Evolutionary conservation across 306 rosid species (phyloP).

Genomic region (Castanea crenata): DNA sequence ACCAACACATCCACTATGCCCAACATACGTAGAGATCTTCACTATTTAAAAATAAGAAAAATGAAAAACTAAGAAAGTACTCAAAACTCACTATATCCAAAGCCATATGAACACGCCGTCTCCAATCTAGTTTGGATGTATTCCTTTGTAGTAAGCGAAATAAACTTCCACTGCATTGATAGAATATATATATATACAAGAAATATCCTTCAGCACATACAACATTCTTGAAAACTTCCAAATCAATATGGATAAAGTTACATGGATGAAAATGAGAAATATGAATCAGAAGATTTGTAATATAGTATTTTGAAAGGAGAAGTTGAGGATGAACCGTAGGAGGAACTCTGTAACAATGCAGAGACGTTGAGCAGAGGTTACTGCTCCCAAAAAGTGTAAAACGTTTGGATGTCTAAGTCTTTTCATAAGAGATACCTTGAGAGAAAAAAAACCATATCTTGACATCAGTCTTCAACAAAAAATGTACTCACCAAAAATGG

Average conservation of each 20-base stretch:
- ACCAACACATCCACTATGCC: too few relatives aligned
- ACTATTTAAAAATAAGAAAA: background rate
- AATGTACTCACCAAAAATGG: background rate
- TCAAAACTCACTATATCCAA: conserved; percentile 84
- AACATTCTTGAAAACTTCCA: background rate
- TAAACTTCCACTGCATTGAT: conserved; percentile 84
- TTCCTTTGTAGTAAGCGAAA: conserved; percentile 86
- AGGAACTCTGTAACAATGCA: conserved; percentile 96
- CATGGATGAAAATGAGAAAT: conserved; percentile 1
- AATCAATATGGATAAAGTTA: too few relatives aligned
- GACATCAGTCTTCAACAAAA: conserved; percentile 18
- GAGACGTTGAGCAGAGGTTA: conserved; percentile 89
- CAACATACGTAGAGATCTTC: too few relatives aligned
- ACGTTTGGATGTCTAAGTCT: conserved; percentile 94
- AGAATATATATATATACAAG: conserved; percentile 25
- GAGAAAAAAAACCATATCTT: conserved; percentile 8
- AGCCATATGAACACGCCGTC: conserved; percentile 91
- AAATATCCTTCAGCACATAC: conserved; percentile 27
- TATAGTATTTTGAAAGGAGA: conserved; percentile 11
- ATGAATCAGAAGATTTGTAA: background rate
- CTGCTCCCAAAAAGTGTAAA: conserved; percentile 98
- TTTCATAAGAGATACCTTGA: conserved; percentile 93
- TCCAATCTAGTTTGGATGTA: conserved; percentile 87
- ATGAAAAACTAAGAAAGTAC: background rate
- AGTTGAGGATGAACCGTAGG: conserved; percentile 71